These are phyloP conservation scores for Starmerella riodocensis DNA, from an alignment of 805 yeast genomes.

Conservation along the genomic window DNA sequence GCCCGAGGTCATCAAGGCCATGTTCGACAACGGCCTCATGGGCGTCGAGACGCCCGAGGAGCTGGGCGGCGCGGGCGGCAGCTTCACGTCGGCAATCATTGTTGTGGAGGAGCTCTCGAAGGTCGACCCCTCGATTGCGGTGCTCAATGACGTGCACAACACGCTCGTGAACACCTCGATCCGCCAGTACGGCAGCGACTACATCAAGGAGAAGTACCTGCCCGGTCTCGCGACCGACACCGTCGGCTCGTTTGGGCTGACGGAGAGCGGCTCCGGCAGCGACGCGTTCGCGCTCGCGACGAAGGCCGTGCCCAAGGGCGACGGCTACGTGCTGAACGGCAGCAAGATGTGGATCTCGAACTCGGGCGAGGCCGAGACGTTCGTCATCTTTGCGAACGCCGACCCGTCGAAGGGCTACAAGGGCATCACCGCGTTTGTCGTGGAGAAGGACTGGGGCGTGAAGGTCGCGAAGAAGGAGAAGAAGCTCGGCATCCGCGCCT, in stretches of 20 bases:
- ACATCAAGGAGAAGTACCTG: conserved; percentile 29
- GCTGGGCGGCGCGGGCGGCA: conserved; percentile 35
- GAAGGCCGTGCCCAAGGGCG: conserved; percentile 29
- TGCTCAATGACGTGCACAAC: conserved; percentile 35
- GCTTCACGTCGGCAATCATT: conserved; percentile 34
- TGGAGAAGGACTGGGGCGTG: conserved; percentile 32
- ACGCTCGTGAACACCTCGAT: conserved; percentile 33
- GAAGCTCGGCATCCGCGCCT: conserved; percentile 34
- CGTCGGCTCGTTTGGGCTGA: conserved; percentile 32
- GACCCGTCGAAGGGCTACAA: conserved; percentile 33
- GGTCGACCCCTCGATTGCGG: conserved; percentile 33
- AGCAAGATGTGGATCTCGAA: conserved; percentile 37
- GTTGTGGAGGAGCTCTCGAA: conserved; percentile 35
- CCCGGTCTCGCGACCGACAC: conserved; percentile 29
- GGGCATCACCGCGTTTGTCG: conserved; percentile 35
- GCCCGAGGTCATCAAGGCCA: conserved; percentile 14
- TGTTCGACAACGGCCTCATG: conserved; percentile 33
- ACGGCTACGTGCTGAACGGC: conserved; percentile 32
- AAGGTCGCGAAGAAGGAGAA: conserved; percentile 34
- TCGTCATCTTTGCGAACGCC: conserved; percentile 31
- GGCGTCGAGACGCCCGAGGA: conserved; percentile 38
- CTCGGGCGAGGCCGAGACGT: conserved; percentile 33
- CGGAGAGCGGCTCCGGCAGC: conserved; percentile 33
- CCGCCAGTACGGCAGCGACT: conserved; percentile 30
- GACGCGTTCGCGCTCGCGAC: conserved; percentile 35